These are phyloP conservation scores for Claviceps spartinae DNA, from an alignment of 2,329 filamentous ascomycete genomes.

Conservation along the genomic window DNA sequence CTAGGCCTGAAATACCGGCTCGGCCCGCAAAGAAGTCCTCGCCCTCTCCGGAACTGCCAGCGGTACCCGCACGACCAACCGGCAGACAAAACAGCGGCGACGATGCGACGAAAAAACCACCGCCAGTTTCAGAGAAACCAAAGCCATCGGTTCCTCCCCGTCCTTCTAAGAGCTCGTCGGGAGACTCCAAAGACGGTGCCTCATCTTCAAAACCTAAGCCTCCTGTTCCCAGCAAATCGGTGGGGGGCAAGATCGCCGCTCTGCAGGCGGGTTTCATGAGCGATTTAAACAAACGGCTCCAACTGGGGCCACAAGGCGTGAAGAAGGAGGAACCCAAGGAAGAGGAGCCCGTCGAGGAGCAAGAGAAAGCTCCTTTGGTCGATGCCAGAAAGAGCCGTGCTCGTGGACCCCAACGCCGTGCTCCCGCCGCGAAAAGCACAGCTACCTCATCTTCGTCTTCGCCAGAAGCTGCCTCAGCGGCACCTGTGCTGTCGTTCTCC, in stretches of 20 bases:
- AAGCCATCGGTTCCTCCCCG: constrained; percentile 50
- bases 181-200: constrained; percentile 24
- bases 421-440: constrained; percentile 38
- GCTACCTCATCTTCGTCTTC: constrained; percentile 21
- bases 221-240: constrained; percentile 58
- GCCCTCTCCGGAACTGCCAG: constrained; percentile 26
- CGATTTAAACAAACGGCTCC: constrained; percentile 79
- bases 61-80: constrained; percentile 40
- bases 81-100: constrained; percentile 29
- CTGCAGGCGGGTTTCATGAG: constrained; percentile 86
- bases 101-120: constrained; percentile 23
- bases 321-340: constrained; percentile 58
- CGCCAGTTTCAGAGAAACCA: constrained; percentile 35
- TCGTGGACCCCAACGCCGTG: constrained; percentile 69
- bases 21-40: constrained; percentile 26
- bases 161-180: constrained; percentile 38
- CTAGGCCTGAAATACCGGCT: constrained; percentile 17
- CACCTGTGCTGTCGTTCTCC: constrained; percentile 32
- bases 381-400: constrained; percentile 88
- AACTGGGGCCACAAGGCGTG: constrained; percentile 67
- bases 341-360: constrained; percentile 40
- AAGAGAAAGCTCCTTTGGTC: constrained; percentile 63
- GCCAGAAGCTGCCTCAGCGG: constrained; percentile 11
- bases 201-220: constrained; percentile 61
- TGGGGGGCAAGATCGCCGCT: constrained; percentile 76